Base-by-base conservation (phyloP, 306 rosid species). In the Carpinus fangiana region DNA sequence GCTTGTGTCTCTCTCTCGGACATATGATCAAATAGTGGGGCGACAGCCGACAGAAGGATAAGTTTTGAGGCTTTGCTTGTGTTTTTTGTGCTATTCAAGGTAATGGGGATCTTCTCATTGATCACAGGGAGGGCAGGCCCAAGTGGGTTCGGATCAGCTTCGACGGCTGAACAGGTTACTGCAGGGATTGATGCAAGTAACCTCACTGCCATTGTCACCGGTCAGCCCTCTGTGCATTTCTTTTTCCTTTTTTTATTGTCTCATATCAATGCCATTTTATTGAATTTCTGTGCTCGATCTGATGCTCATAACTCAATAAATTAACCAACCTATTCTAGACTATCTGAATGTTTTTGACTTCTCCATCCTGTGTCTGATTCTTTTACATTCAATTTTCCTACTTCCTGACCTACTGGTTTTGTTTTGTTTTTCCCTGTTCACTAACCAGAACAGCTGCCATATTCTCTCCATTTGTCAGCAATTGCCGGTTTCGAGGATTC, bases 131-230 rank as follows among this genome's bases (percentile, higher is more conserved):
- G 84, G 82, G 76, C 87, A 0, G 99, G 99, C 7, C 81, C 83
- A 0, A 95, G 94, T 77, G 99, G 99, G 12, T 93, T 89, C 45
- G 99, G 98, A 80, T 95, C 98, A 20, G 86, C 98, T 52, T 87
- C 99, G 8, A 95, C 98, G 0, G 99, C 98, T 8, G 98, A 91
- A 78, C 83, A 89, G 41, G 97, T 95, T 17, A 87, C 94, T 0
- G 60, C 85, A 31, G 98, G 97, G 78, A 87, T 95, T 61, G 94
- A 93, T 75, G 98, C 93, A 16, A 74, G 66, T 48, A 83, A 80
- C 21, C 88, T 91, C 75, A 93, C 98, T 16, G 96, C 89, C 46
- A 87, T 95, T 79, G 87, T 95, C 72, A 93, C 97, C 0, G 98
- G 98, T 92, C 69, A 45, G 72, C 54, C 34, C 34, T 31, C 34